Evolutionary conservation across 306 rosid genomes (phyloP).

Genomic region (Corylus avellana): DNA sequence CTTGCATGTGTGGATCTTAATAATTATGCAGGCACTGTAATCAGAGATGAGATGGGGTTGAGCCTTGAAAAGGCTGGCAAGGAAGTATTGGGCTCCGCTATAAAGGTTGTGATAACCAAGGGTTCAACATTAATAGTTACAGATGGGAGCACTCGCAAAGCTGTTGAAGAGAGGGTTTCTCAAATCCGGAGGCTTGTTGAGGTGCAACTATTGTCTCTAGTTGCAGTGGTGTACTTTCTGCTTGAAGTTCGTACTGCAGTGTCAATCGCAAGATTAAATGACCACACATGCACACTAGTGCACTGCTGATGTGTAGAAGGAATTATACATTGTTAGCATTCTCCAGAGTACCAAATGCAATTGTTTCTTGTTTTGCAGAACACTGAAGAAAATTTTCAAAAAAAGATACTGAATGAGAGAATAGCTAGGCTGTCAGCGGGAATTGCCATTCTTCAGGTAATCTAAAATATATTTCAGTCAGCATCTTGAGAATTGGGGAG

Average conservation of each 20-base stretch:
- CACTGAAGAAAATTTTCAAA: constrained; percentile 74
- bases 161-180: constrained; percentile 70
- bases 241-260: constrained; percentile 2
- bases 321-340: constrained; percentile 7
- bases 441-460: constrained; percentile 88
- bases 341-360: constrained; percentile 2
- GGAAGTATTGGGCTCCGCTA: constrained; percentile 66
- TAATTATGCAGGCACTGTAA: constrained; percentile 66
- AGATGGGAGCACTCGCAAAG: constrained; percentile 63
- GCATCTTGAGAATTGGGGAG: constrained; percentile 8
- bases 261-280: neutral
- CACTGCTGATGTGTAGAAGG: constrained; percentile 3
- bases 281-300: neutral
- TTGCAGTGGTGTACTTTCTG: constrained; percentile 5
- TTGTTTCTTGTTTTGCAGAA: constrained; percentile 54
- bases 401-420: constrained; percentile 80
- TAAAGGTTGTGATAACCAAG: constrained; percentile 75
- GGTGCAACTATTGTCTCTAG: constrained; percentile 47
- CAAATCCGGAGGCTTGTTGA: constrained; percentile 67
- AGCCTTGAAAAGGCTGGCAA: constrained; percentile 62
- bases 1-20: constrained; percentile 9
- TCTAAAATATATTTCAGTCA: constrained; percentile 16
- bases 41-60: constrained; percentile 84
- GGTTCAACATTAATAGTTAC: constrained; percentile 83
- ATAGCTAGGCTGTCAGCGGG: constrained; percentile 86